A percentile compares a stretch with the other conserved stretches of the same genome.
phyloP scores from a whole-genome alignment of 495 filamentous ascomycete species.

The Cercophora scortea region DNA sequence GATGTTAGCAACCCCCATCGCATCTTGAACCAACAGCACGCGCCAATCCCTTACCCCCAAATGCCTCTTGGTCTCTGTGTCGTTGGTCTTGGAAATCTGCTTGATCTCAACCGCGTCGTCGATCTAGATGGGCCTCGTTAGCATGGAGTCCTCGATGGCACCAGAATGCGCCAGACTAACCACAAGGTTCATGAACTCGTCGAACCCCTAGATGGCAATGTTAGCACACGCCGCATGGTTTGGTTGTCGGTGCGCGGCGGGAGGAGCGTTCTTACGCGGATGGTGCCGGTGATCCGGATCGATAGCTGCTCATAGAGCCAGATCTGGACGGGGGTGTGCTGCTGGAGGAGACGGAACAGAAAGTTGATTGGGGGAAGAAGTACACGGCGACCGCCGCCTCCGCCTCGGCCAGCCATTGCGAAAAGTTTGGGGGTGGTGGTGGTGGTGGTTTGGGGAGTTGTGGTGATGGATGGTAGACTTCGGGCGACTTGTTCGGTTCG shows the following conservation, averaged over 20 bases:
- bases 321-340: slow-evolving; percentile 78
- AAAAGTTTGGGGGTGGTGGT: neutral
- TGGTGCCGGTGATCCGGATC: slow-evolving; percentile 91
- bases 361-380: slow-evolving; percentile 93
- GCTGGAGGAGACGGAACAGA: slow-evolving; percentile 93
- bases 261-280: slow-evolving; percentile 53
- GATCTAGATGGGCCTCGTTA: slow-evolving; percentile 10
- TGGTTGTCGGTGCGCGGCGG: neutral
- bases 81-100: slow-evolving; percentile 68
- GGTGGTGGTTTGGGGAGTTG: neutral
- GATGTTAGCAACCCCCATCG: slow-evolving; percentile 17
- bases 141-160: neutral
- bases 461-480: neutral
- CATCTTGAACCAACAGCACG: too few relatives aligned
- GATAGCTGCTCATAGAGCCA: slow-evolving; percentile 96
- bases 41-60: slow-evolving; percentile 48
- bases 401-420: slow-evolving; percentile 73
- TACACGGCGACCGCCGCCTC: slow-evolving; percentile 76
- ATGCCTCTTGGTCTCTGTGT: slow-evolving; percentile 65
- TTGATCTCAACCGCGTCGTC: slow-evolving; percentile 93
- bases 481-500: neutral
- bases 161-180: slow-evolving; percentile 48
- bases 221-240: neutral
- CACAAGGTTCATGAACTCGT: slow-evolving; percentile 99
- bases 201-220: slow-evolving; percentile 38